phyloP scores from a whole-genome alignment of 2,329 filamentous ascomycete species.

The Botryotinia globosa region DNA sequence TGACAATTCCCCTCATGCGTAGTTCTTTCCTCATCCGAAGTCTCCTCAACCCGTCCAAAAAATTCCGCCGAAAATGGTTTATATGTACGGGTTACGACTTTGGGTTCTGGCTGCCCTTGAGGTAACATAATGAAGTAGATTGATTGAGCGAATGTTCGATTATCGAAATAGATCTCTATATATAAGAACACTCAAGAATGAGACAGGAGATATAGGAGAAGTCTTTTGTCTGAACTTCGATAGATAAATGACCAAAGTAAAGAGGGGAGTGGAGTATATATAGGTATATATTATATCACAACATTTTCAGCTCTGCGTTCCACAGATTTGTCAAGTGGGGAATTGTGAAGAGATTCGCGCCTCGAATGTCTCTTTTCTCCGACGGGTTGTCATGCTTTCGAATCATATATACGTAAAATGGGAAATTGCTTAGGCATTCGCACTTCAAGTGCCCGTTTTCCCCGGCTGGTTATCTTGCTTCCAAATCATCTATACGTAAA shows the following conservation, averaged over 20 bases:
- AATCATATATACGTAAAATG: neutral
- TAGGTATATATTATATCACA: too few relatives aligned
- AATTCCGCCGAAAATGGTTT: slow-evolving; percentile 13
- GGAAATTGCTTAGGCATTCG: neutral
- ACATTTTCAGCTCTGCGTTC: neutral
- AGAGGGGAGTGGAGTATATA: neutral
- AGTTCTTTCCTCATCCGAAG: slow-evolving; percentile 21
- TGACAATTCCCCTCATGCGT: slow-evolving; percentile 57
- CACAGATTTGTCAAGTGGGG: neutral
- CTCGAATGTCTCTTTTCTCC: neutral
- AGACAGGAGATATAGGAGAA: neutral
- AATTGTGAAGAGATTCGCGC: neutral
- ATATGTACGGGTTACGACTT: slow-evolving; percentile 4
- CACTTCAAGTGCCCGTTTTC: neutral
- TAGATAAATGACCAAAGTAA: neutral
- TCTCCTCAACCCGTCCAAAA: slow-evolving; percentile 21
- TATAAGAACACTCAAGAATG: neutral
- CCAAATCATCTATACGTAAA: neutral
- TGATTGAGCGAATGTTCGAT: neutral
- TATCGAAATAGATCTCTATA: neutral
- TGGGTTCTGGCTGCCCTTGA: neutral
- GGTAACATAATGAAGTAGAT: neutral
- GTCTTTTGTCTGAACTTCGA: neutral
- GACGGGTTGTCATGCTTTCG: neutral
- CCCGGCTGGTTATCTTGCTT: neutral